Percentiles rank a stretch among this genome's conserved stretches.
Evolutionary conservation across 371 early-diverging fungal species (phyloP).

Genomic region (Mucor lusitanicus): DNA sequence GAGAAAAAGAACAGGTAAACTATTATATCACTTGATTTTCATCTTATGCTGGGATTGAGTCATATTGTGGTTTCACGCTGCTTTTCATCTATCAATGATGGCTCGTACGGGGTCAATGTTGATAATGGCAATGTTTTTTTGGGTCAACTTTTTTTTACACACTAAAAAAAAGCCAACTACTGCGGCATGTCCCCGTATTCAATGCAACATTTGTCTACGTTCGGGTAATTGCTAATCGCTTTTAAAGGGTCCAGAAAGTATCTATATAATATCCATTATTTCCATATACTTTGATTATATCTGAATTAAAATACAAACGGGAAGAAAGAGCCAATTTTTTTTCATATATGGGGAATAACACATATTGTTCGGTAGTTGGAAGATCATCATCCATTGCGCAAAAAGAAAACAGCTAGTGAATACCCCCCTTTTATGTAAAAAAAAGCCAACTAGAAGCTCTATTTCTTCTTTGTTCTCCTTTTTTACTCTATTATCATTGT

Average conservation of each 20-base stretch:
- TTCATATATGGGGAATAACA: conserved; percentile 4
- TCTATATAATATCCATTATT: conserved; percentile 3
- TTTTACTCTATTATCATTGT: neutral
- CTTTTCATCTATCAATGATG: neutral
- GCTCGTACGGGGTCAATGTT: neutral
- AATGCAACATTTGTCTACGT: conserved; percentile 17
- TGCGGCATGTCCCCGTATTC: conserved; percentile 37
- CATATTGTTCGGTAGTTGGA: conserved; percentile 10
- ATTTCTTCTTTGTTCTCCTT: conserved; percentile 5
- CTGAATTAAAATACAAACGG: conserved; percentile 4
- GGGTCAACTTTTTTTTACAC: conserved; percentile 2
- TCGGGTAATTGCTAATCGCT: conserved; percentile 34
- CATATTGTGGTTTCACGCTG: conserved; percentile 4
- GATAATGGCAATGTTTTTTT: conserved; percentile 6
- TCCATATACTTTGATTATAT: conserved; percentile 9
- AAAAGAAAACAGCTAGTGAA: neutral
- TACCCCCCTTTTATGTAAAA: conserved; percentile 6
- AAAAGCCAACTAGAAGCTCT: neutral
- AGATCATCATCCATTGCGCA: neutral
- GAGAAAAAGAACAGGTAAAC: conserved; percentile 53
- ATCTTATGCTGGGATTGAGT: conserved; percentile 3
- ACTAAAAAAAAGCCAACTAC: conserved; percentile 25
- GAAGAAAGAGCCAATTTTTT: neutral
- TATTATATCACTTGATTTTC: conserved; percentile 9
- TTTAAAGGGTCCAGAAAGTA: conserved; percentile 34